Base-by-base conservation (phyloP, 176 grass and related monocot genomes). In the Cocos nucifera region DNA sequence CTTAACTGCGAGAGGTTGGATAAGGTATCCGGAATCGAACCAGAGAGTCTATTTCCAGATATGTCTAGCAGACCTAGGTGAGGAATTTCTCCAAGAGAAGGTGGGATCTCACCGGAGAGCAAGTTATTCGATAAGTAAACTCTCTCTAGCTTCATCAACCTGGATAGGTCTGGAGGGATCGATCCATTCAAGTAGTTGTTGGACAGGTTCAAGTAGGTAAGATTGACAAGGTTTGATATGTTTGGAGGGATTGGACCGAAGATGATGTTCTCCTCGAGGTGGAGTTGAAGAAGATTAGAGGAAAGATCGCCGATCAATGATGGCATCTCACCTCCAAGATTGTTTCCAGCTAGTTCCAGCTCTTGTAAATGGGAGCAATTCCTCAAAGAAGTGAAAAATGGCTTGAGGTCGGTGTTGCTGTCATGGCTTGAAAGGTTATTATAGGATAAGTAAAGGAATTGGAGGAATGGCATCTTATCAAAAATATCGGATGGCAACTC, bases 251-350 rank as follows among this genome's bases (percentile, higher is more conserved):
- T 92, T 22, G 76, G 69, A 17, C 93, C 93, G 22, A 70, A 86
- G 59, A 98, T 83, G 20, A 35, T 57, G 66, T 98, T 98, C 72
- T 83, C 78, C 70, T 98, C 87, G 4, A 98, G 75, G 50, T 92
- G 79, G 56, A 98, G 78, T 63, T 92, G 87, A 29, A 30, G 60
- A 62, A 98, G 81, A 5, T 60, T 71, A 0, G 59, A 15, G 8
- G 87, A 82, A 54, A 98, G 66, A 23, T 76, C 58, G 4, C 87
- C 87, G 4, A 92, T 51, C 12, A 80, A 22, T 4, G 81, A 32
- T 0, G 93, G 84, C 7, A 98, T 61, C 21, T 44, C 53, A 32
- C 93, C 84, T 35, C 69, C 69, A 29, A 98, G 61, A 55, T 76
- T 77, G 73, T 92, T 98, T 50, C 66, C 74, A 50, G 93, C 81